A percentile compares a stretch with the other conserved stretches of the same genome.
Conservation (phyloP, 352 stramenopile genomes). For the Globisporangium acanthophoron region DNA sequence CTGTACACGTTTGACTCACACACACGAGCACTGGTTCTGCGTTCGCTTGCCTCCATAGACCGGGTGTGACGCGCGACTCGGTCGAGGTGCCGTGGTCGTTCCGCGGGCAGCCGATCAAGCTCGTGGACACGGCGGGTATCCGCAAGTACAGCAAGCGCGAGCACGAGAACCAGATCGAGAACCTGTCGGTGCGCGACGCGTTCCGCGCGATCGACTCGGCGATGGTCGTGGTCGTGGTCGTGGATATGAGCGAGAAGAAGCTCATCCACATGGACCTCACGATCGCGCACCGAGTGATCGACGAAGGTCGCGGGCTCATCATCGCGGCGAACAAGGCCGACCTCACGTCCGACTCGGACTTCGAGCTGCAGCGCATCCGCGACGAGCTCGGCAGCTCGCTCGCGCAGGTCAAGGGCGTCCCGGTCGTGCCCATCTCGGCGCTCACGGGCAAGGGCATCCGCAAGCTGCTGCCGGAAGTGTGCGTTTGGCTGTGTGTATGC, state of each 20-base stretch:
- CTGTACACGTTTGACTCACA: too few species aligned
- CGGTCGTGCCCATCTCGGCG: conserved; percentile 74
- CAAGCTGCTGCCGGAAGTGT: conserved; percentile 74
- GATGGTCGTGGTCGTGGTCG: conserved; percentile 75
- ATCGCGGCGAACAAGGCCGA: conserved; percentile 81
- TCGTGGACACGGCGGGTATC: conserved; percentile 81
- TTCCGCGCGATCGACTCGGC: conserved; percentile 79
- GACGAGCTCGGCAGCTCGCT: conserved; percentile 67
- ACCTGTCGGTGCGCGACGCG: conserved; percentile 75
- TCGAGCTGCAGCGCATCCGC: conserved; percentile 61
- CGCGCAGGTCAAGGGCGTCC: conserved; percentile 69
- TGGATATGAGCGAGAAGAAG: conserved; percentile 79
- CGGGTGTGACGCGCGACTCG: conserved; percentile 76
- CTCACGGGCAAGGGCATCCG: conserved; percentile 71
- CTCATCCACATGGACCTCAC: conserved; percentile 85
- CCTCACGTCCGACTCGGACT: conserved; percentile 39
- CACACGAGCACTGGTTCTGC: neutral
- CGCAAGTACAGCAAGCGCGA: conserved; percentile 83
- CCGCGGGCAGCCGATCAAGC: conserved; percentile 61
- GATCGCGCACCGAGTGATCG: conserved; percentile 75
- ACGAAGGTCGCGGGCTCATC: conserved; percentile 70
- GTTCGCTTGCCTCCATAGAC: conserved; percentile 21
- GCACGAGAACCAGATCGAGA: conserved; percentile 79
- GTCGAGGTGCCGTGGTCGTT: conserved; percentile 80
- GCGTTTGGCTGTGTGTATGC: conserved; percentile 10